Conservation (phyloP, 352 stramenopile genomes). For the Peronospora tabacina region DNA sequence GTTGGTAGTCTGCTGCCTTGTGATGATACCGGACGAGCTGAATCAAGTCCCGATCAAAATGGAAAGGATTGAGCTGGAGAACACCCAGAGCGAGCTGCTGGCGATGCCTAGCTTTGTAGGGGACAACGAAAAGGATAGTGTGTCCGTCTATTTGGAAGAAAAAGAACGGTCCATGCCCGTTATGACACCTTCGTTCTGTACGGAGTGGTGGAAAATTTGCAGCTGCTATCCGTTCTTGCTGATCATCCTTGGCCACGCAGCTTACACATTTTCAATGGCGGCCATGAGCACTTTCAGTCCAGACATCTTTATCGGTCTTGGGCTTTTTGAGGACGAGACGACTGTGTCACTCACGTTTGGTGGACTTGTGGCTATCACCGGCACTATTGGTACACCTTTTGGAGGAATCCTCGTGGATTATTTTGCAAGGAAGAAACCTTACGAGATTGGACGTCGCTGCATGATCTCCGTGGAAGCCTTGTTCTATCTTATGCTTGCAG, state of each 20-base stretch:
- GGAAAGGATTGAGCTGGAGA: conserved; percentile 17
- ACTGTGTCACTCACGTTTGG: conserved; percentile 85
- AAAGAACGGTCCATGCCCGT: conserved; percentile 9
- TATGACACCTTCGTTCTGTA: conserved; percentile 36
- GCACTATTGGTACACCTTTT: conserved; percentile 83
- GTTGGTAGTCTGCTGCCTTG: conserved; percentile 60
- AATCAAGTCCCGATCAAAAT: conserved; percentile 41
- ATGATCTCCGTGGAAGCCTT: conserved; percentile 57
- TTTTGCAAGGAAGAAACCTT: conserved; percentile 30
- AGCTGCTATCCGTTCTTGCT: conserved; percentile 66
- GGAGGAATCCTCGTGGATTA: conserved; percentile 75
- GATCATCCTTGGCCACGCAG: conserved; percentile 73
- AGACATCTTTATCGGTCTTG: conserved; percentile 84
- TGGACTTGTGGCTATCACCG: conserved; percentile 65
- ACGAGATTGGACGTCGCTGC: conserved; percentile 33
- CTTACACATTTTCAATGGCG: conserved; percentile 84
- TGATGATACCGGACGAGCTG: conserved; percentile 47
- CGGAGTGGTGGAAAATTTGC: conserved; percentile 63
- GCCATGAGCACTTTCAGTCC: conserved; percentile 84
- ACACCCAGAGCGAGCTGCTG: conserved; percentile 14
- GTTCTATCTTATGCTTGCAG: conserved; percentile 54
- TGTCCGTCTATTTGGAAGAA: conserved; percentile 29
- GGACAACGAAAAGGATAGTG: conserved; percentile 17
- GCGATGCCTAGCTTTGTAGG: conserved; percentile 19
- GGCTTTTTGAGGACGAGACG: conserved; percentile 82